Evolutionary conservation across 176 grass and related monocot genomes (phyloP).

Genomic region (Oryza longistaminata): DNA sequence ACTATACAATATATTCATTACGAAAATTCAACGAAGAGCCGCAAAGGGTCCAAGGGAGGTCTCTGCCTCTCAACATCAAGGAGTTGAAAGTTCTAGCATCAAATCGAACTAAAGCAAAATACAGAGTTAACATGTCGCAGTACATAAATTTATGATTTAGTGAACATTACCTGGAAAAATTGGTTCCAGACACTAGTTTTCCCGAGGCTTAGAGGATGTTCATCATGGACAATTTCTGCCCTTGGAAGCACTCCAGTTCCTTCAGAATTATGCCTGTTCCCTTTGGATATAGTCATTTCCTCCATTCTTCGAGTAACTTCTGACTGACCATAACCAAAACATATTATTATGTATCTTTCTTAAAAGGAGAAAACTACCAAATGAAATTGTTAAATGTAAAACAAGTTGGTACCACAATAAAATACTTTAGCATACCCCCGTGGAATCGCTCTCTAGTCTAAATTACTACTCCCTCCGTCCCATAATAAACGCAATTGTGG

Average conservation of each 20-base stretch:
- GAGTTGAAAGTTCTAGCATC: slow-evolving; percentile 19
- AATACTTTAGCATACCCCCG: neutral
- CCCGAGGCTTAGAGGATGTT: slow-evolving; percentile 89
- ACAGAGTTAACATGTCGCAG: neutral
- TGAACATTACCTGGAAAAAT: slow-evolving; percentile 82
- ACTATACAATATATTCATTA: slow-evolving; percentile 7
- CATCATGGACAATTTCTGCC: slow-evolving; percentile 69
- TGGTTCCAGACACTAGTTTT: slow-evolving; percentile 97
- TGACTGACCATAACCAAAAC: slow-evolving; percentile 70
- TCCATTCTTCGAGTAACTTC: slow-evolving; percentile 96
- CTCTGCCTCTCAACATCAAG: neutral
- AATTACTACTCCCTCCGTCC: too few species aligned
- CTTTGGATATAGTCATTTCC: slow-evolving; percentile 56
- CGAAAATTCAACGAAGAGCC: neutral
- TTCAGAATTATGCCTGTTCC: slow-evolving; percentile 52
- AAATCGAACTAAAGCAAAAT: neutral
- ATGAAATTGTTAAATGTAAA: neutral
- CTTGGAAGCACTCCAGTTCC: slow-evolving; percentile 75
- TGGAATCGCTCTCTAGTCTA: neutral
- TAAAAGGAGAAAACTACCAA: slow-evolving; percentile 2
- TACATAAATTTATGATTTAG: slow-evolving; percentile 18
- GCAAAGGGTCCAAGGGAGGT: neutral
- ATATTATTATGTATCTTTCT: slow-evolving; percentile 28
- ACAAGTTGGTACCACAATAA: neutral
- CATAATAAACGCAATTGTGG: too few species aligned